Evolutionary conservation across 202 grass and related monocot species (phyloP), one percentile per base, ranked within the genome.

Genomic region (Panicum virgatum): DNA sequence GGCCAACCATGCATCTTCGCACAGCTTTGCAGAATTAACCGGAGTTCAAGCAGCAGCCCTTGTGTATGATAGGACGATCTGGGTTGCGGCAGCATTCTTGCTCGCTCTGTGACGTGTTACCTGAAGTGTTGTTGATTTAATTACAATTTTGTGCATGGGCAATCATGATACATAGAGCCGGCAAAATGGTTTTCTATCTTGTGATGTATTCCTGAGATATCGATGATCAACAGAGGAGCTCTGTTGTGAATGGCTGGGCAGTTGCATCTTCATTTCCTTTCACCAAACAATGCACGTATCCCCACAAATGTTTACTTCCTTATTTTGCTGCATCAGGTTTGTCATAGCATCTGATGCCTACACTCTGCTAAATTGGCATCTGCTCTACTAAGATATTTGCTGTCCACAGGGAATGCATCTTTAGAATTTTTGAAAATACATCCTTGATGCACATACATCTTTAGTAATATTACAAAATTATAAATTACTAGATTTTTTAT

Each of bases 31-130:
- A 23, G 72, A 66, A 50, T 47, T 22, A 56, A 47, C 69, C 46
- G 3, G 38, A 72, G 64, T 77, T 84, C 58, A 60, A 81, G 64
- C 84, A 71, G 77, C 63, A 85, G 30, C 82, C 77, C 77, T 69
- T 89, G 34, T 85, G 64, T 89, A 81, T 69, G 62, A 58, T 73
- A 82, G 67, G 45, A 51, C 2, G 62, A 56, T 69, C 26, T 60
- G 80, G 59, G 80, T 83, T 88, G 80, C 47, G 27, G 51, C 19
- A 25, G 16, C 62, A 40, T 48, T 70, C 43, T 46, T 78, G 66
- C 38, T 69, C 58, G 57, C 8, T 53, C 36, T 27, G 20, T 62
- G 69, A 6, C 61, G 23, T 69, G 18, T 44, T 80, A 26, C 44
- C 72, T 45, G 52, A 27, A 27, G 5, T 76, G 16, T 39, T 81